Conservation (phyloP, 768 basidiomycete species). For the Hemileccinum rubropunctum region DNA sequence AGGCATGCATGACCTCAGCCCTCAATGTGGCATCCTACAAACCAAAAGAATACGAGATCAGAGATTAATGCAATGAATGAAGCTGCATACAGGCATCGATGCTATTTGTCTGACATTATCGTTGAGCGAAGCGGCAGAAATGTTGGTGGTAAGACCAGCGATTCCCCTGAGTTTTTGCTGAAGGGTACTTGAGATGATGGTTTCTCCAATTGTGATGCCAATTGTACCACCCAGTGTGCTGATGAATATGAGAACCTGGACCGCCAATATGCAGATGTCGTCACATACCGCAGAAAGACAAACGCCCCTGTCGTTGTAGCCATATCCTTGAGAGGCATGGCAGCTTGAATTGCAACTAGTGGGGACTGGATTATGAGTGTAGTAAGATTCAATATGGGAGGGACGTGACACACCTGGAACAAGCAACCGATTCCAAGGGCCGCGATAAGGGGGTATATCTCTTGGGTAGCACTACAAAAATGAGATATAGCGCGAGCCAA, state of each 20-base stretch:
- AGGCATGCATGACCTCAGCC: conserved; percentile 35
- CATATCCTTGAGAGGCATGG: conserved; percentile 47
- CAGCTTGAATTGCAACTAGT: conserved; percentile 38
- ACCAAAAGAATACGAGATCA: conserved; percentile 3
- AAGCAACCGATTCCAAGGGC: conserved; percentile 34
- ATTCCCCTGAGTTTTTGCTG: conserved; percentile 14
- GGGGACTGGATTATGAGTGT: conserved; percentile 20
- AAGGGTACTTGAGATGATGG: conserved; percentile 59
- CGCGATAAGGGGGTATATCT: conserved; percentile 33
- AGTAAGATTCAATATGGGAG: neutral
- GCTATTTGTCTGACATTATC: conserved; percentile 47
- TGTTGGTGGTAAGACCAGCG: conserved; percentile 31
- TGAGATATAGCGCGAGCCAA: neutral
- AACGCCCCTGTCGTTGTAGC: conserved; percentile 40
- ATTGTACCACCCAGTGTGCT: conserved; percentile 74
- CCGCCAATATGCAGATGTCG: neutral
- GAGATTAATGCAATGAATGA: conserved; percentile 1
- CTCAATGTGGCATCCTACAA: conserved; percentile 30
- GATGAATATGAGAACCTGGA: neutral
- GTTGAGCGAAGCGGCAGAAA: conserved; percentile 43
- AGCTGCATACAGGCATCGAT: conserved; percentile 22
- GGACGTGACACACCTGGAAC: conserved; percentile 26
- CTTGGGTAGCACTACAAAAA: conserved; percentile 27
- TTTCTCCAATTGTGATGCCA: conserved; percentile 71
- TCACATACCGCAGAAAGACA: conserved; percentile 30